These are phyloP conservation scores for Candida xiaguanensis DNA, from an alignment of 805 yeast genomes.

Conservation along the genomic window DNA sequence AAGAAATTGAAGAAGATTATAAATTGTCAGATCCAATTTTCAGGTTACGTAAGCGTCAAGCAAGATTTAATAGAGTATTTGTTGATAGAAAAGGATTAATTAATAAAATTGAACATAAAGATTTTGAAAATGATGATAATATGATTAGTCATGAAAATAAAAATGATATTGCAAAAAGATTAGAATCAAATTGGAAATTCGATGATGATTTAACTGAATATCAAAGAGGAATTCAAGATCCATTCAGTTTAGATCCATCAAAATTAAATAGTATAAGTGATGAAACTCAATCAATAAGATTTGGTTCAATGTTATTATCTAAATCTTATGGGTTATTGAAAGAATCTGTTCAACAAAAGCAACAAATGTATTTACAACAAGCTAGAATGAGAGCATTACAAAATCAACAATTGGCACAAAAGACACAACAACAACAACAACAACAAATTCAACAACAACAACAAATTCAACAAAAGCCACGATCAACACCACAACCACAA, in stretches of 20 bases:
- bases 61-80: conserved; percentile 66
- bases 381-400: conserved; percentile 42
- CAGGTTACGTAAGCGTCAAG: conserved; percentile 69
- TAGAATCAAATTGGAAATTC: conserved; percentile 63
- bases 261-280: conserved; percentile 75
- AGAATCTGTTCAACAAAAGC: conserved; percentile 71
- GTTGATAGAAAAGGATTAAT: conserved; percentile 68
- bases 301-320: conserved; percentile 85
- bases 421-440: conserved; percentile 10
- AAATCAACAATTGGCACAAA: conserved; percentile 29
- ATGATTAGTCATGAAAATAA: conserved; percentile 24
- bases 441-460: conserved; percentile 7
- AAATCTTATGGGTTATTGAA: conserved; percentile 79
- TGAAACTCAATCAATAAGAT: conserved; percentile 84
- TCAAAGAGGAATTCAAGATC: conserved; percentile 36
- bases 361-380: conserved; percentile 48
- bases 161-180: conserved; percentile 42
- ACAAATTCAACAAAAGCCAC: not conserved
- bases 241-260: conserved; percentile 75
- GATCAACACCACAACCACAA: conserved; percentile 3
- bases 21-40: conserved; percentile 49
- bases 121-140: conserved; percentile 33
- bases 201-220: conserved; percentile 53
- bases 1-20: conserved; percentile 18
- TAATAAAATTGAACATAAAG: conserved; percentile 33